phyloP scores from a whole-genome alignment of 345 rosid genomes.

The Eucalyptus pauciflora region DNA sequence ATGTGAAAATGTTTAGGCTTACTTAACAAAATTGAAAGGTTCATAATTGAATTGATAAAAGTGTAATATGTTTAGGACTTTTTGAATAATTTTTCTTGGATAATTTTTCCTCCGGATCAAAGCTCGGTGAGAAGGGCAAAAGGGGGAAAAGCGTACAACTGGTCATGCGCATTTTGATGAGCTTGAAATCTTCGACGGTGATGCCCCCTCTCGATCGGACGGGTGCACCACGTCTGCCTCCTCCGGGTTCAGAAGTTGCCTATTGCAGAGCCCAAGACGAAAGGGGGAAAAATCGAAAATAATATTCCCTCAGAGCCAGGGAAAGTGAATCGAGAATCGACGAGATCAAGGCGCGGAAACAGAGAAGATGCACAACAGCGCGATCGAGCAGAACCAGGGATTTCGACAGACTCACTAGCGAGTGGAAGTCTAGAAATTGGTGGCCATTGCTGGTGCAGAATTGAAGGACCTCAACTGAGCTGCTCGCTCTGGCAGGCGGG shows the following conservation, averaged over 20 bases:
- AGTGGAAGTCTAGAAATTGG: slow-evolving; percentile 93
- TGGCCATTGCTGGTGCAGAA: slow-evolving; percentile 31
- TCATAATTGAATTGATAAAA: too few species aligned
- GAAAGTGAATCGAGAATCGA: too few species aligned
- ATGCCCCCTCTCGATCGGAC: slow-evolving; percentile 71
- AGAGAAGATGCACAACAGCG: too few species aligned
- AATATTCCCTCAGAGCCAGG: too few species aligned
- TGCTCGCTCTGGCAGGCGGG: not conserved
- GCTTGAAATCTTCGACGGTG: slow-evolving; percentile 74
- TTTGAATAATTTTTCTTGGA: too few species aligned
- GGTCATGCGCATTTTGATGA: slow-evolving; percentile 77
- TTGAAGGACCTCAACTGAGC: not conserved
- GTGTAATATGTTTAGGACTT: too few species aligned
- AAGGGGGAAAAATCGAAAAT: not conserved
- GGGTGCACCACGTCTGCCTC: slow-evolving; percentile 64
- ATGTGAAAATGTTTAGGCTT: too few species aligned
- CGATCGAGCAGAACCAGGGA: too few species aligned
- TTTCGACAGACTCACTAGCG: slow-evolving; percentile 16
- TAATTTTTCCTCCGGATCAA: not conserved
- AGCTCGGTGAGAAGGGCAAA: not conserved
- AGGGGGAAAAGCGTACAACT: slow-evolving; percentile 30
- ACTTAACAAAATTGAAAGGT: too few species aligned
- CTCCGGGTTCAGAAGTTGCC: slow-evolving; percentile 80
- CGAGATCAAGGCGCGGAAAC: too few species aligned
- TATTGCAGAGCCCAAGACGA: slow-evolving; percentile 22